These are phyloP conservation scores for Backusella liffmaniae DNA, from an alignment of 192 early-diverging fungal species.

Conservation along the genomic window DNA sequence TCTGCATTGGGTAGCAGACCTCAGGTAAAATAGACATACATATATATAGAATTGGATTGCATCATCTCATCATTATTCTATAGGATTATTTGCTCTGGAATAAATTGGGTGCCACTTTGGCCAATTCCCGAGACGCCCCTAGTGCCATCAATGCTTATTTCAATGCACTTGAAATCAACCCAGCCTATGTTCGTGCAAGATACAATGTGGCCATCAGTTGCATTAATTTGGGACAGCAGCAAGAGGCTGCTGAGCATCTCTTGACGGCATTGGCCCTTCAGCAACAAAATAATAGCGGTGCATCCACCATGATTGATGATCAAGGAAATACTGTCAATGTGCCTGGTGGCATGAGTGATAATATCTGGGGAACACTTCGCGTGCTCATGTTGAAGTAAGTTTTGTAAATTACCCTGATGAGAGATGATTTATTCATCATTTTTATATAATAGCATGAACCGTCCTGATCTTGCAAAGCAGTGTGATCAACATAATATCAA, in stretches of 20 bases:
- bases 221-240: constrained; percentile 87
- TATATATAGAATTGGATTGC: neutral
- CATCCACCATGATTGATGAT: constrained; percentile 21
- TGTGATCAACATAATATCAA: constrained; percentile 75
- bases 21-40: constrained; percentile 13
- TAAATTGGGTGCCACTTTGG: constrained; percentile 94
- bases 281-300: constrained; percentile 18
- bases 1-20: constrained; percentile 85
- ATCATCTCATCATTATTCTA: neutral
- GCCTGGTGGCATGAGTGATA: constrained; percentile 61
- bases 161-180: constrained; percentile 90
- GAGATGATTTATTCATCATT: constrained; percentile 6
- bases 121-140: constrained; percentile 74
- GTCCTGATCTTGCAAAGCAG: constrained; percentile 77
- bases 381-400: constrained; percentile 52
- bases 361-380: constrained; percentile 83
- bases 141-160: constrained; percentile 94
- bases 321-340: constrained; percentile 13
- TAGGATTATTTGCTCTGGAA: constrained; percentile 96
- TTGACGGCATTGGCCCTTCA: constrained; percentile 86
- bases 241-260: constrained; percentile 93
- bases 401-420: too few relatives aligned
- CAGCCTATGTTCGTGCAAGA: constrained; percentile 91
- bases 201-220: constrained; percentile 96
- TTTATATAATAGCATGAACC: constrained; percentile 61